Percentiles rank a stretch among this genome's conserved stretches.
Conservation (phyloP, 495 filamentous ascomycete species). For the Niebla homalea region DNA sequence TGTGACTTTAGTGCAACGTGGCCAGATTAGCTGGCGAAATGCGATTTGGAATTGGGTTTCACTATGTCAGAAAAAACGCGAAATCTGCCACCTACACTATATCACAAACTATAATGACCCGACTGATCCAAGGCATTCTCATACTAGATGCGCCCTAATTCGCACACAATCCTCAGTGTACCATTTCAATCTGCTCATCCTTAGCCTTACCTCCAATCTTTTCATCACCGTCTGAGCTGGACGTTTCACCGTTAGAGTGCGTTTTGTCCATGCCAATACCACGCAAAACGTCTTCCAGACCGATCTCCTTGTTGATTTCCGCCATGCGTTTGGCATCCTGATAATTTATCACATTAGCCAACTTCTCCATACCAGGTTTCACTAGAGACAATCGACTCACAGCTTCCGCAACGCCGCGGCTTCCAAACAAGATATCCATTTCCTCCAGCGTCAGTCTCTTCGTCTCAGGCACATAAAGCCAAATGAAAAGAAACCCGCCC, state of each 20-base stretch:
- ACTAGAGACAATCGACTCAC: constrained; percentile 16
- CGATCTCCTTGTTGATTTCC: constrained; percentile 60
- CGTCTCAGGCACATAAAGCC: constrained; percentile 48
- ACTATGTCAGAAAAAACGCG: too few relatives aligned
- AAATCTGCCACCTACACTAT: neutral
- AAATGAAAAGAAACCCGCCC: constrained; percentile 18
- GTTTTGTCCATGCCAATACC: constrained; percentile 1
- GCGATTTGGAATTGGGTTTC: too few relatives aligned
- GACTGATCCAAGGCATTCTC: neutral
- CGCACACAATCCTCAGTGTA: neutral
- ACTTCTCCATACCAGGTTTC: too few relatives aligned
- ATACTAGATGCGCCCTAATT: neutral
- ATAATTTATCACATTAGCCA: constrained; percentile 4
- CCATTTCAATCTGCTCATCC: neutral
- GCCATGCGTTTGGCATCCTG: constrained; percentile 61
- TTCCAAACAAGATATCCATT: constrained; percentile 28
- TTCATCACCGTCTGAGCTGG: neutral
- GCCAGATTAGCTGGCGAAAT: too few relatives aligned
- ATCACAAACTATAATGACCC: neutral
- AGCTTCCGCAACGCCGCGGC: constrained; percentile 19
- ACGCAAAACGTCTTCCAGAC: constrained; percentile 29
- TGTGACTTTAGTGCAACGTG: too few relatives aligned
- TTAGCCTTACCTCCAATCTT: neutral
- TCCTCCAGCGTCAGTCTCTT: constrained; percentile 41
- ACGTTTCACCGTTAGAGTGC: neutral